These are phyloP conservation scores for Tribonema minus DNA, from an alignment of 108 stramenopile species.

Conservation along the genomic window DNA sequence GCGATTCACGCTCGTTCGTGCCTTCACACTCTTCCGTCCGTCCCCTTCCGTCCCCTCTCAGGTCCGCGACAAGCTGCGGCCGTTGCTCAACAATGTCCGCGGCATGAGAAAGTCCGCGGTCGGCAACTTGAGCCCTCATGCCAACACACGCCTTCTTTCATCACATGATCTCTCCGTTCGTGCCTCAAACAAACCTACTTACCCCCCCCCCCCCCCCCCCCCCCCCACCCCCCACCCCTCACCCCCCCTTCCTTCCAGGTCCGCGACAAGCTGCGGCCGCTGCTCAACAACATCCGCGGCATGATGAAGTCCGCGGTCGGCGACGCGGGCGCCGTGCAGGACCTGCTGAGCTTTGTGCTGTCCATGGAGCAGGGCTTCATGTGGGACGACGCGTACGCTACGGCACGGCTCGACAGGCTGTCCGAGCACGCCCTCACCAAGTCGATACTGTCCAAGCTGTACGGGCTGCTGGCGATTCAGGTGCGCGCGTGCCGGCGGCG, in stretches of 20 bases:
- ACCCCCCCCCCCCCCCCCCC: no score
- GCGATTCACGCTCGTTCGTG: no score
- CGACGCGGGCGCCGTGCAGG: slow-evolving; percentile 62
- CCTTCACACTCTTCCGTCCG: no score
- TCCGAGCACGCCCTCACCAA: slow-evolving; percentile 49
- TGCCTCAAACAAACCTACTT: no score
- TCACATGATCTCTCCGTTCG: no score
- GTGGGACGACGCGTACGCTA: slow-evolving; percentile 90
- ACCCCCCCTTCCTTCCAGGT: no score
- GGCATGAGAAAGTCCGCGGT: slow-evolving; percentile 62
- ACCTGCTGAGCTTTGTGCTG: slow-evolving; percentile 76
- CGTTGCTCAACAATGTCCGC: slow-evolving; percentile 4
- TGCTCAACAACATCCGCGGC: no score
- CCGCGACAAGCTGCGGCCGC: slow-evolving; percentile 34
- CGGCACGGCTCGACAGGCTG: slow-evolving; percentile 74
- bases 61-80: slow-evolving; percentile 44
- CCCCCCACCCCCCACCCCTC: no score
- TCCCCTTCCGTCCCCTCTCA: no score
- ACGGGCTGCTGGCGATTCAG: slow-evolving; percentile 85
- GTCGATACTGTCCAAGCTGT: slow-evolving; percentile 51
- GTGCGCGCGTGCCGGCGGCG: no score
- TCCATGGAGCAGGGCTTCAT: slow-evolving; percentile 90
- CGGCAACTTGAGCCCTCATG: no score
- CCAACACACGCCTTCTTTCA: no score
- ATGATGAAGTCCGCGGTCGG: slow-evolving; percentile 59